Base-by-base conservation (phyloP, 2,329 filamentous ascomycete genomes). In the Fusarium floridanum region DNA sequence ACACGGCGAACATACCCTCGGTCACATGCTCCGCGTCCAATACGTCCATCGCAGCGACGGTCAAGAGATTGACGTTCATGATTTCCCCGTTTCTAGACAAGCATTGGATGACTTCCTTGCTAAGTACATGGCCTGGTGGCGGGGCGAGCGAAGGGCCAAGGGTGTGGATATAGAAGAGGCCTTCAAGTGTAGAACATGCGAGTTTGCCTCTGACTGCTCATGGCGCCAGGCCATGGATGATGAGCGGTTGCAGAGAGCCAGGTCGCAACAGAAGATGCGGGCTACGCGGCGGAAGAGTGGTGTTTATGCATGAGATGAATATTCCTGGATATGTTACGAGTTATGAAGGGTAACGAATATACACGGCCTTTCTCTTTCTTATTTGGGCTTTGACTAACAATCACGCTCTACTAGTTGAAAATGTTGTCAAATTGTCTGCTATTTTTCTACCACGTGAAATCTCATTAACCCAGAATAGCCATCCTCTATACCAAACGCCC, bases 51-150 rank as follows among this genome's bases (percentile, higher is more conserved):
- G 88, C 9, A 81, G 80, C 4, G 85, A 90, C 50, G 90, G 90
- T 3, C 84, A 84, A 1, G 82, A 87, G 59, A 86, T 90, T 9
- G 85, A 91, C n/a, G 83, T 85, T 8, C 85, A 88, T 53, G 85
- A 93, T 2, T 89, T 97, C 74, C 86, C 90, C 1, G 94, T 94
- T 79, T 92, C 96, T 66, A 85, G 88, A 0, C 81, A 85, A 1
- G 86, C 86, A 4, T 84, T 98, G 50, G 88, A 92, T 12, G 83
- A 82, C 2, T 97, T 97, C 79, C 81, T 98, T 4, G 80, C 84
- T 0, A 87, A 90, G 4, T 92, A 93, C 73, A 91, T 98, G 89
- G 82, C 87, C n/a, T 98, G 95, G 95, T 98, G 96, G 96, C 90
- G 89, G 36, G 96, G 95, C 1, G 86, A 93, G 76, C 86, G 95